Evolutionary conservation across 345 rosid species (phyloP).

Genomic region (Aethionema arabicum): DNA sequence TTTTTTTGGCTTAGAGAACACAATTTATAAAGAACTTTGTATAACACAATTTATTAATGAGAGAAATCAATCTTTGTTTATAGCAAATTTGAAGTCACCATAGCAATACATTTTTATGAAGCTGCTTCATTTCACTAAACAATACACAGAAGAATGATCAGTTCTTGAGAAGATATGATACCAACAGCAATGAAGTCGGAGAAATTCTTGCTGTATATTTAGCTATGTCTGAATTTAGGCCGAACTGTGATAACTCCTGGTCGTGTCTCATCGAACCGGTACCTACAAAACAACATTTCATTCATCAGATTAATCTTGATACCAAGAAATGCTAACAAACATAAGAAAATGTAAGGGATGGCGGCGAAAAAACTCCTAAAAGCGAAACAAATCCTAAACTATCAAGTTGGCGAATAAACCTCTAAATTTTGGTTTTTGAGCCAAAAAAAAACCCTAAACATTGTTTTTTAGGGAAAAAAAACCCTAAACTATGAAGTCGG

Average conservation of each 20-base stretch:
- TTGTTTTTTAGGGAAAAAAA: too few species aligned
- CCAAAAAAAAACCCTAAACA: too few species aligned
- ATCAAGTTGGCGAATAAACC: too few species aligned
- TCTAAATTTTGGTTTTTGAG: too few species aligned
- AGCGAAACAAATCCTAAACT: too few species aligned
- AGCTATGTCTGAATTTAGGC: slow-evolving; percentile 60
- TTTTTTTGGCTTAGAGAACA: slow-evolving; percentile 3
- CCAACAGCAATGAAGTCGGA: too few species aligned
- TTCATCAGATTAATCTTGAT: slow-evolving; percentile 8
- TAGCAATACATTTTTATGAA: slow-evolving; percentile 3
- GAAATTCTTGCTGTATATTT: slow-evolving; percentile 23
- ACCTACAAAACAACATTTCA: slow-evolving; percentile 44
- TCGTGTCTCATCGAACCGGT: slow-evolving; percentile 69
- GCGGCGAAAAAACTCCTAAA: too few species aligned
- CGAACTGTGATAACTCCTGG: slow-evolving; percentile 71
- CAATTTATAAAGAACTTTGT: background rate
- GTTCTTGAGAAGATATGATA: slow-evolving; percentile 4
- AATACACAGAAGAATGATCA: slow-evolving; percentile 7
- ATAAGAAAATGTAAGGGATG: background rate
- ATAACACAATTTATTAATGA: background rate
- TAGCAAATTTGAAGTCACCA: slow-evolving; percentile 11
- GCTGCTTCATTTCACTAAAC: slow-evolving; percentile 18
- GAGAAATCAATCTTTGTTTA: slow-evolving; percentile 21
- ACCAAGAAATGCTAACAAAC: background rate
- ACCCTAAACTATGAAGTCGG: too few species aligned